Conservation (phyloP, 2,329 filamentous ascomycete species). For the Aspergillus pseudotamarii region DNA sequence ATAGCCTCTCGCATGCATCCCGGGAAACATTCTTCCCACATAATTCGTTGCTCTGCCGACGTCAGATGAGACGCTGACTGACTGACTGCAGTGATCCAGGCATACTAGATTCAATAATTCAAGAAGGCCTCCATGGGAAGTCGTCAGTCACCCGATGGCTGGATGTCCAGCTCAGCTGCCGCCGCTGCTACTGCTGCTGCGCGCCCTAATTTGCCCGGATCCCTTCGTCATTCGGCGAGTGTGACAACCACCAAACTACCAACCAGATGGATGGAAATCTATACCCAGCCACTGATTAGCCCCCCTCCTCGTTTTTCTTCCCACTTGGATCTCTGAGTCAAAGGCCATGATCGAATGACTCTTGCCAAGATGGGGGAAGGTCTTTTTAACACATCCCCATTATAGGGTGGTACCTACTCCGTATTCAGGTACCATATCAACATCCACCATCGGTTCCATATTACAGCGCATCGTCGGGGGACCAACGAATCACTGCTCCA, state of each 20-base stretch:
- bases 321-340: not conserved
- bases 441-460: not conserved
- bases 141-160: not conserved
- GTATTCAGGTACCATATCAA: not conserved
- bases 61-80: conserved; percentile 1
- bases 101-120: not conserved
- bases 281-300: not conserved
- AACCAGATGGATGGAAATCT: not conserved
- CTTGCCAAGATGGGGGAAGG: not conserved
- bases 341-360: not conserved
- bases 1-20: not conserved
- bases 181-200: not conserved
- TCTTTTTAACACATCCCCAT: not conserved
- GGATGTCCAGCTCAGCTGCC: not conserved
- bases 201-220: not conserved
- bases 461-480: not conserved
- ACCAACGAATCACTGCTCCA: not conserved
- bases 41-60: conserved; percentile 13
- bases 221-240: not conserved
- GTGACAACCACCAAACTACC: not conserved
- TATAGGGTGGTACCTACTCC: not conserved
- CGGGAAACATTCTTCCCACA: conserved; percentile 3
- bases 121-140: not conserved
- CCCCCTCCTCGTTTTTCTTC: not conserved
- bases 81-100: not conserved